These are phyloP conservation scores for Podospora conica DNA, from an alignment of 495 filamentous ascomycete genomes.

Conservation along the genomic window DNA sequence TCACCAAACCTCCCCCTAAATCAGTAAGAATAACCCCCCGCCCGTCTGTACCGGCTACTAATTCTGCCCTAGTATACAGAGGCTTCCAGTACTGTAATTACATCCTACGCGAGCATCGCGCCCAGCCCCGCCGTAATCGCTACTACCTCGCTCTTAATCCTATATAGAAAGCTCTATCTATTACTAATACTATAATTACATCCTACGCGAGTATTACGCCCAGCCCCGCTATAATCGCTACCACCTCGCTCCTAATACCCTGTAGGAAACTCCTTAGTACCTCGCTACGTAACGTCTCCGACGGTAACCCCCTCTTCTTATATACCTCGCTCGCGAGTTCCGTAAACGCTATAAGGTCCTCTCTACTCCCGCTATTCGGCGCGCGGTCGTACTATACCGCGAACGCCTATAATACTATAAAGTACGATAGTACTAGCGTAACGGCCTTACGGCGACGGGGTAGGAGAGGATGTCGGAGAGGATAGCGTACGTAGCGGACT, in stretches of 20 bases:
- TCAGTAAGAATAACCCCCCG: no score
- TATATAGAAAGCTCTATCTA: no score
- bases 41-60: constrained; percentile 91
- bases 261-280: constrained; percentile 76
- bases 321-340: constrained; percentile 68
- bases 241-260: constrained; percentile 73
- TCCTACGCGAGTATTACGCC: constrained; percentile 91
- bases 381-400: constrained; percentile 47
- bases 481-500: constrained; percentile 72
- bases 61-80: constrained; percentile 71
- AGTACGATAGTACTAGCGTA: constrained; percentile 70
- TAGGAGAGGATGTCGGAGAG: constrained; percentile 60
- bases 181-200: constrained; percentile 94
- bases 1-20: background rate
- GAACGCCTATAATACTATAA: constrained; percentile 83
- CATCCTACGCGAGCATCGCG: no score
- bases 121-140: no score
- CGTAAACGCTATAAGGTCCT: constrained; percentile 67
- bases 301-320: constrained; percentile 67
- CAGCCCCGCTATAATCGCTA: constrained; percentile 81
- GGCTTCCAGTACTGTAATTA: no score
- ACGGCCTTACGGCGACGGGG: constrained; percentile 64
- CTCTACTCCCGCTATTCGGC: constrained; percentile 47
- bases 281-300: constrained; percentile 65
- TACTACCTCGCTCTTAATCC: no score